phyloP scores from a whole-genome alignment of 2,329 filamentous ascomycete species.

The Berkeleyomyces rouxiae region DNA sequence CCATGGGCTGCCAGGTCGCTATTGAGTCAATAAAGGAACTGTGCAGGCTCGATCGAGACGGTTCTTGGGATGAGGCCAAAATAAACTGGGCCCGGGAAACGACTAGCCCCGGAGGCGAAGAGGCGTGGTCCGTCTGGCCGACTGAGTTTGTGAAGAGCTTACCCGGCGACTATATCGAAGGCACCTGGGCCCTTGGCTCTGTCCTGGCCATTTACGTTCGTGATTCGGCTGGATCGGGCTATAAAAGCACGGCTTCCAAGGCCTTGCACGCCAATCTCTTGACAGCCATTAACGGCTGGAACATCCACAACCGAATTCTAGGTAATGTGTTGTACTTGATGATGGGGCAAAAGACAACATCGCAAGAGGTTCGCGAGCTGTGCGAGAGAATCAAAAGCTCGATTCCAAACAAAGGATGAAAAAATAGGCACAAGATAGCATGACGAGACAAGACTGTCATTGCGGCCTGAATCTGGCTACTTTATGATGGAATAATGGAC shows the following conservation, averaged over 20 bases:
- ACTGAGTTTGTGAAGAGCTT: constrained; percentile 39
- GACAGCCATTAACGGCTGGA: constrained; percentile 22
- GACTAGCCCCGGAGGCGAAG: constrained; percentile 14
- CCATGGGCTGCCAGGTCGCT: constrained; percentile 65
- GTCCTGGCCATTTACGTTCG: constrained; percentile 49
- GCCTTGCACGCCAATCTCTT: constrained; percentile 25
- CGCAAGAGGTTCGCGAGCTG: constrained; percentile 15
- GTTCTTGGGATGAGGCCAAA: constrained; percentile 40
- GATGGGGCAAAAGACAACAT: constrained; percentile 31
- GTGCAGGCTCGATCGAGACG: constrained; percentile 36
- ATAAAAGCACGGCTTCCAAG: constrained; percentile 31
- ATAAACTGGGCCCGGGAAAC: constrained; percentile 24
- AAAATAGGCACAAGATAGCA: background rate
- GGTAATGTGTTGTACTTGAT: constrained; percentile 44
- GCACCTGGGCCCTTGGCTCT: constrained; percentile 57
- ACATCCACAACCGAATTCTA: constrained; percentile 36
- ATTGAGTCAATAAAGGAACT: constrained; percentile 47
- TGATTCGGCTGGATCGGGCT: constrained; percentile 27
- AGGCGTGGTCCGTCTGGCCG: constrained; percentile 56
- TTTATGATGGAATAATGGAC: no score
- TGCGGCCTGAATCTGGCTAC: no score
- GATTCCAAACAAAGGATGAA: background rate
- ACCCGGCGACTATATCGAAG: constrained; percentile 40
- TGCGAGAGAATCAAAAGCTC: background rate
- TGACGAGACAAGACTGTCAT: no score